phyloP scores from a whole-genome alignment of 2,329 filamentous ascomycete genomes.

The Pyrenophora teres region DNA sequence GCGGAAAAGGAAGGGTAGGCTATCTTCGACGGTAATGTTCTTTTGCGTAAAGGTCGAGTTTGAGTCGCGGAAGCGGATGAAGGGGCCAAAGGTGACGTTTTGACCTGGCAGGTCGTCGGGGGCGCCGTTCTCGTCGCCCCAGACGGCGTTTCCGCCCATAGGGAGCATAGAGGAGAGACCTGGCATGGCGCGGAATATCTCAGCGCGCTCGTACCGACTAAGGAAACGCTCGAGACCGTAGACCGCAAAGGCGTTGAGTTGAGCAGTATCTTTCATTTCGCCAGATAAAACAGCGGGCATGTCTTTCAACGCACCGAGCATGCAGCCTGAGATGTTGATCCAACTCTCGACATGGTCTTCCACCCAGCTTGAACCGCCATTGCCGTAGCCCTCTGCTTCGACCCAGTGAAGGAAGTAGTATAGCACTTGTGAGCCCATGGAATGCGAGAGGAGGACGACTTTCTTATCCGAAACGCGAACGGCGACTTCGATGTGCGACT shows the following conservation, averaged over 20 bases:
- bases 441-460: constrained; percentile 85
- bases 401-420: constrained; percentile 87
- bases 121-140: constrained; percentile 86
- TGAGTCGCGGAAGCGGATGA: constrained; percentile 78
- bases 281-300: constrained; percentile 89
- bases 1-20: constrained; percentile 76
- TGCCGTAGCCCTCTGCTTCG: constrained; percentile 75
- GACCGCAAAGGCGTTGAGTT: constrained; percentile 93
- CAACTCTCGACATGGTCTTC: constrained; percentile 88
- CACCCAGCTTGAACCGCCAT: constrained; percentile 85
- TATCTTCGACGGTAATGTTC: constrained; percentile 82
- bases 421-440: constrained; percentile 95
- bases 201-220: constrained; percentile 84
- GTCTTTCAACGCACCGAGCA: constrained; percentile 93
- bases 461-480: constrained; percentile 76
- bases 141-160: constrained; percentile 90
- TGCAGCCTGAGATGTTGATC: constrained; percentile 98
- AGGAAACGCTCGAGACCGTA: constrained; percentile 97
- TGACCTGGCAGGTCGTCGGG: constrained; percentile 83
- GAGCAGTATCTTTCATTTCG: constrained; percentile 98
- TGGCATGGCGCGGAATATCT: constrained; percentile 96
- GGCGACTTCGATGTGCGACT: constrained; percentile 86
- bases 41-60: constrained; percentile 56
- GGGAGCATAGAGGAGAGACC: constrained; percentile 96
- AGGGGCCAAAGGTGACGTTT: constrained; percentile 73